Evolutionary conservation across 148 eudicot species (phyloP).

Genomic region (Vaccinium macrocarpon): DNA sequence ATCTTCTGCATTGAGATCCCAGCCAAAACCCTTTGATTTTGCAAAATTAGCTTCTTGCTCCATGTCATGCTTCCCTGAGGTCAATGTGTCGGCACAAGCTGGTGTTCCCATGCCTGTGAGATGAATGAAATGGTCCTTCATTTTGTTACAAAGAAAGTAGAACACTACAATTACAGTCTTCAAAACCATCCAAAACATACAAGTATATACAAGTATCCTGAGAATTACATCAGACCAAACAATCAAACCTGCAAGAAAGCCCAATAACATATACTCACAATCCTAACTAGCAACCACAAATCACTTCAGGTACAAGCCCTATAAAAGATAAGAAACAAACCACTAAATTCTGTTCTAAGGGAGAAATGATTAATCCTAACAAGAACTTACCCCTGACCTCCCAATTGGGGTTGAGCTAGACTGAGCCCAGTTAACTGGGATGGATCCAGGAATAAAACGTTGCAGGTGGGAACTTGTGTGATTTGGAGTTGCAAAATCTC

Average conservation of each 20-base stretch:
- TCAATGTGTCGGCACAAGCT: constrained; percentile 13
- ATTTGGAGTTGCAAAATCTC: neutral
- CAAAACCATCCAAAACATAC: neutral
- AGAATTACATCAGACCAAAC: neutral
- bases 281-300: neutral
- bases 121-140: neutral
- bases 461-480: neutral
- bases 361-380: neutral
- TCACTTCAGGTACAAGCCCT: neutral
- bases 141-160: neutral
- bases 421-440: neutral
- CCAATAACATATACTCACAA: neutral
- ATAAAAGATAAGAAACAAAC: neutral
- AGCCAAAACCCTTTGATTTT: constrained; percentile 33
- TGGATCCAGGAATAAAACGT: neutral
- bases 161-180: neutral
- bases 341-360: neutral
- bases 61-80: constrained; percentile 3
- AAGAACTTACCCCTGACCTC: neutral
- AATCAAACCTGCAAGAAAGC: neutral
- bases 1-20: constrained; percentile 68
- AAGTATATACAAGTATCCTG: too few relatives aligned
- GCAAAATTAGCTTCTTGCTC: constrained; percentile 19
- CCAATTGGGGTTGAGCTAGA: neutral
- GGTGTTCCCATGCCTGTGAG: constrained; percentile 24